Evolutionary conservation across 2,329 filamentous ascomycete genomes (phyloP).

Genomic region (Hypomyces perniciosus): DNA sequence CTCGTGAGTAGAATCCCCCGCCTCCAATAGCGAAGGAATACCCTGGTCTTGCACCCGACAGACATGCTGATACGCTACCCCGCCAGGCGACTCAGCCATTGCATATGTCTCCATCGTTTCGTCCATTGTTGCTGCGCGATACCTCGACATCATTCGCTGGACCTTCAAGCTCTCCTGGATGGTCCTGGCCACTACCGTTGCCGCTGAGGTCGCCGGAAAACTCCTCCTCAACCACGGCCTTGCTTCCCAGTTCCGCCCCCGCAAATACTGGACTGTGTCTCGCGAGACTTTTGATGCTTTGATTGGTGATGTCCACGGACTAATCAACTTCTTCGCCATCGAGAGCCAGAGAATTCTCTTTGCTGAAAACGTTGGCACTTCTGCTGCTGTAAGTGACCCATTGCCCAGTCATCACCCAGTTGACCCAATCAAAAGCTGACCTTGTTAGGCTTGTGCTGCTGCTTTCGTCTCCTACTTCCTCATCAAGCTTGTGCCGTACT

Average conservation of each 20-base stretch:
- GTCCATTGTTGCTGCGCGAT: conserved; percentile 57
- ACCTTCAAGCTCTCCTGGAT: conserved; percentile 60
- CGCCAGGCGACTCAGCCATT: conserved; percentile 56
- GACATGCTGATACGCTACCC: conserved; percentile 12
- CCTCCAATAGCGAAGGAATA: background rate
- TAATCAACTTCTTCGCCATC: conserved; percentile 67
- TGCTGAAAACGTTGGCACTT: conserved; percentile 59
- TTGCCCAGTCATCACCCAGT: background rate
- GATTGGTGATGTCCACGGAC: conserved; percentile 60
- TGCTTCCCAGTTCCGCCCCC: conserved; percentile 59
- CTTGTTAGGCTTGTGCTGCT: conserved; percentile 47
- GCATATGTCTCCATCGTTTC: conserved; percentile 54
- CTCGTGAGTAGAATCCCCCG: conserved; percentile 41
- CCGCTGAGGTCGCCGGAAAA: conserved; percentile 58
- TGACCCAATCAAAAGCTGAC: background rate
- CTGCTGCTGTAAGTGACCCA: conserved; percentile 47
- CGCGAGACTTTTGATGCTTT: conserved; percentile 55
- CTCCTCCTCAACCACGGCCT: conserved; percentile 55
- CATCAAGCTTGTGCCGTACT: conserved; percentile 64
- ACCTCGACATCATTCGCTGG: conserved; percentile 61
- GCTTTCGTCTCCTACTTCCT: conserved; percentile 63
- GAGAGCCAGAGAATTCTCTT: conserved; percentile 64
- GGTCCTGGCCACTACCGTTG: conserved; percentile 52
- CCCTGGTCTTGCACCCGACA: no score
- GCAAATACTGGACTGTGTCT: conserved; percentile 61